Conservation (phyloP, 2,329 filamentous ascomycete genomes). For the Moelleriella libera region DNA sequence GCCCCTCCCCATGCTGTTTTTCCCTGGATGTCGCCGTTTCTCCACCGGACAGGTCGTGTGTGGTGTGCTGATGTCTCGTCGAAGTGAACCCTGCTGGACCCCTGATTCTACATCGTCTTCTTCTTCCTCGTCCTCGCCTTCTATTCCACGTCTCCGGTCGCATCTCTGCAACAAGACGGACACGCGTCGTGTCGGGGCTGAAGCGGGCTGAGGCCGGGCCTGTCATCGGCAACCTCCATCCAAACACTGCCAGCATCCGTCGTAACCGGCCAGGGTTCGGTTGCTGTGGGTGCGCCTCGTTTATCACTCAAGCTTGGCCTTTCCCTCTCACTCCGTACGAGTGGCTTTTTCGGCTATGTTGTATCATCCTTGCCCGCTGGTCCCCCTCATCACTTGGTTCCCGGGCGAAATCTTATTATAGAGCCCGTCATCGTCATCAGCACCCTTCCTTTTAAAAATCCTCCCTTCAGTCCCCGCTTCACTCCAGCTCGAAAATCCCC, state of each 20-base stretch:
- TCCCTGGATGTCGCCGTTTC: too few species aligned
- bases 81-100: background rate
- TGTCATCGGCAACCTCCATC: background rate
- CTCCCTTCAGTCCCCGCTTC: background rate
- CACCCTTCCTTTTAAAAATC: background rate
- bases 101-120: background rate
- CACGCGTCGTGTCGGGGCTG: background rate
- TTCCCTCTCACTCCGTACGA: background rate
- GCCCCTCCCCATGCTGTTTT: too few species aligned
- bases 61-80: background rate
- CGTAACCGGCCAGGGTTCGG: constrained; percentile 2
- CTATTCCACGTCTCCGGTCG: too few species aligned
- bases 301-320: background rate
- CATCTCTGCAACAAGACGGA: background rate
- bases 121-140: background rate
- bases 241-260: background rate
- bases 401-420: background rate
- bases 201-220: background rate
- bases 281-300: background rate
- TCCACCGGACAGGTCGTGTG: too few species aligned
- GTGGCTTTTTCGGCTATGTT: background rate
- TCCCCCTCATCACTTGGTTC: background rate
- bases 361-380: background rate
- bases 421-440: background rate
- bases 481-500: background rate